These are phyloP conservation scores for Inosperma sp. DNA, from an alignment of 768 basidiomycete genomes.

Conservation along the genomic window DNA sequence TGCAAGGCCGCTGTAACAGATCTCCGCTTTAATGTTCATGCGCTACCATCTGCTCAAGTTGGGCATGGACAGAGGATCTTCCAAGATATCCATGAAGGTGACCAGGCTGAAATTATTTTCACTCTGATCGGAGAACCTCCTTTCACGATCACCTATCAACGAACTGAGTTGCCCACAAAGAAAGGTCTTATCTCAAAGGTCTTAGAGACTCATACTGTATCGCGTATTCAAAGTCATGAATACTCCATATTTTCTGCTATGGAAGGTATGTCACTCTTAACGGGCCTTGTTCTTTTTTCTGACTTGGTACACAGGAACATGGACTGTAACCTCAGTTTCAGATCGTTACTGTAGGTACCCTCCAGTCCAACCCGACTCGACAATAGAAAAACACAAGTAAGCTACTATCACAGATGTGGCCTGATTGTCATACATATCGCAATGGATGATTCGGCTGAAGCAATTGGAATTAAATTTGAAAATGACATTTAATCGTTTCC, in stretches of 20 bases:
- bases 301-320: slow-evolving; percentile 54
- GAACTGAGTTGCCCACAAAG: slow-evolving; percentile 63
- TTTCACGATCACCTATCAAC: slow-evolving; percentile 93
- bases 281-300: background rate
- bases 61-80: slow-evolving; percentile 76
- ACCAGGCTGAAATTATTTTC: slow-evolving; percentile 92
- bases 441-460: no score
- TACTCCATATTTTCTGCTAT: slow-evolving; percentile 91
- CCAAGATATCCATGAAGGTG: slow-evolving; percentile 91
- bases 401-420: no score
- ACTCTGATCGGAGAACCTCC: slow-evolving; percentile 88
- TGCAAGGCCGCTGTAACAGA: slow-evolving; percentile 81
- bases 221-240: slow-evolving; percentile 63
- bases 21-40: slow-evolving; percentile 67
- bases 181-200: slow-evolving; percentile 74
- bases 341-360: slow-evolving; percentile 91
- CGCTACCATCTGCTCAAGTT: slow-evolving; percentile 85
- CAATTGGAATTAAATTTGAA: background rate
- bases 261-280: slow-evolving; percentile 55
- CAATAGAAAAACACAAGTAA: slow-evolving; percentile 32
- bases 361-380: slow-evolving; percentile 52
- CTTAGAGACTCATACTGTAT: slow-evolving; percentile 89
- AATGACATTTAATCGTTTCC: slow-evolving; percentile 1
- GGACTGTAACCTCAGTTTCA: slow-evolving; percentile 89
- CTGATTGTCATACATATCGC: no score